A percentile compares a stretch with the other conserved stretches of the same genome.
phyloP scores from a whole-genome alignment of 345 rosid genomes.

The Pugionium cornutum region DNA sequence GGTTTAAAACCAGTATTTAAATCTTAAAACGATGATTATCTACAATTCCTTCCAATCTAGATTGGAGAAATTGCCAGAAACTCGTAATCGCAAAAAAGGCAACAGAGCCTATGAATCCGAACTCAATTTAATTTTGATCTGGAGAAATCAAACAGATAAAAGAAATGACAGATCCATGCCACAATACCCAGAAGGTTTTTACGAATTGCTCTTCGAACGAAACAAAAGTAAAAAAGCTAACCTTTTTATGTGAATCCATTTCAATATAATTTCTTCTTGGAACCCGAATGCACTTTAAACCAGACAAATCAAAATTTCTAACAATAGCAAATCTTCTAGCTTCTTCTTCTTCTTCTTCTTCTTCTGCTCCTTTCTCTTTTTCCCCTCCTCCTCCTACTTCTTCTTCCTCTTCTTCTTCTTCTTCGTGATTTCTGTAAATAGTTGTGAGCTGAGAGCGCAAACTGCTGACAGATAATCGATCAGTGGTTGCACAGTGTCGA shows the following conservation, averaged over 20 bases:
- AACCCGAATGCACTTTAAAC: constrained; percentile 54
- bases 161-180: constrained; percentile 27
- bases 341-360: constrained; percentile 29
- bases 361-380: not conserved
- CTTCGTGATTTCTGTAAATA: constrained; percentile 30
- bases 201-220: not conserved
- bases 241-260: constrained; percentile 87
- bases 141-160: constrained; percentile 12
- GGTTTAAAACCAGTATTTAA: not conserved
- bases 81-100: not conserved
- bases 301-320: constrained; percentile 55
- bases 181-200: not conserved
- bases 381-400: constrained; percentile 16
- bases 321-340: constrained; percentile 35
- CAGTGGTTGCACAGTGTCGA: constrained; percentile 29
- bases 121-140: not conserved
- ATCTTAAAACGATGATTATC: not conserved
- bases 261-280: constrained; percentile 50
- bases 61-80: constrained; percentile 13
- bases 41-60: constrained; percentile 19
- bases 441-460: constrained; percentile 45
- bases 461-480: constrained; percentile 37
- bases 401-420: constrained; percentile 35
- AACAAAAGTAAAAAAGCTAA: constrained; percentile 20
- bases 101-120: constrained; percentile 4